Conservation (phyloP, 208 protist genomes). For the Acanthamoeba culbertsoni region DNA sequence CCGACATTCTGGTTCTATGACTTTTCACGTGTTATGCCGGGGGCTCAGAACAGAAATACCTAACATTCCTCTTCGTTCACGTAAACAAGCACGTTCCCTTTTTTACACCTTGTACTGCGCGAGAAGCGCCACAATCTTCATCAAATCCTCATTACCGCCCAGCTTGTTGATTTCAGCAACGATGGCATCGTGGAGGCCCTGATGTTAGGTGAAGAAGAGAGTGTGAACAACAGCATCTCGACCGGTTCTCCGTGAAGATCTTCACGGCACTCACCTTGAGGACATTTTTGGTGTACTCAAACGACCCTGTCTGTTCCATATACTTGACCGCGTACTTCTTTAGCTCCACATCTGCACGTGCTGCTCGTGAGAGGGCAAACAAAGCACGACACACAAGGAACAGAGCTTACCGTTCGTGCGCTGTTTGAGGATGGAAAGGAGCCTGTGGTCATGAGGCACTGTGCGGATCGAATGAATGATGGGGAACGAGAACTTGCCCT, state of each 20-base stretch:
- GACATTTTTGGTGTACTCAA: conserved; percentile 71
- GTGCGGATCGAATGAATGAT: conserved; percentile 81
- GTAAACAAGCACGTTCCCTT: too few species aligned
- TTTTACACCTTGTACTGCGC: conserved; percentile 42
- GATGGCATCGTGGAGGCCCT: conserved; percentile 31
- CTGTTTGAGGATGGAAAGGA: conserved; percentile 75
- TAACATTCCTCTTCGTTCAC: not conserved
- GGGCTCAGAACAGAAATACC: not conserved
- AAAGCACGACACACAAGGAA: not conserved
- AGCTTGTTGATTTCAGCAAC: conserved; percentile 27
- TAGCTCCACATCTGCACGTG: conserved; percentile 71
- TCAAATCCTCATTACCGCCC: conserved; percentile 3
- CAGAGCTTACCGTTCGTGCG: not conserved
- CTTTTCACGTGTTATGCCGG: not conserved
- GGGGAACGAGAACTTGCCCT: conserved; percentile 89
- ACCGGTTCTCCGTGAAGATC: not conserved
- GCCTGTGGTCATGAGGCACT: conserved; percentile 47
- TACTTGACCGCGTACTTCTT: conserved; percentile 79
- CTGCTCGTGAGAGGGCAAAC: conserved; percentile 64
- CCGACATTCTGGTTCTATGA: not conserved
- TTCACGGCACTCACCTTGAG: not conserved
- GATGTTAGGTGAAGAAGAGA: not conserved
- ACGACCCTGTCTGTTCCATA: conserved; percentile 71
- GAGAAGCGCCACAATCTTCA: conserved; percentile 21
- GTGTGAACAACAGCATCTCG: not conserved